phyloP scores from a whole-genome alignment of 1,284 basidiomycete species.

The Ceratobasidium papillatum region DNA sequence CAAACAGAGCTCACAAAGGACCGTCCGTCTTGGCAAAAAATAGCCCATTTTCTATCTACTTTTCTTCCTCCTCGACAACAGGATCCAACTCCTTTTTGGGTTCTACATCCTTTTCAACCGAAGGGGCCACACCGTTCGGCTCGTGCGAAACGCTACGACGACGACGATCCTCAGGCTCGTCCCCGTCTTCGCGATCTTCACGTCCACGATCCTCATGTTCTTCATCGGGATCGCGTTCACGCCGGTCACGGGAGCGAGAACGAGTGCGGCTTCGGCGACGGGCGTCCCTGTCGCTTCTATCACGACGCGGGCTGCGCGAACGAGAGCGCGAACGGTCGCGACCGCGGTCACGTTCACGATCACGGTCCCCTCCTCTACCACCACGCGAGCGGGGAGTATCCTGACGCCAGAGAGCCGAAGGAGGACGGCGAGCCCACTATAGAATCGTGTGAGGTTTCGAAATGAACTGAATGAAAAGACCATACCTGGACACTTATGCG shows the following conservation, averaged over 20 bases:
- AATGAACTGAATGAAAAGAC: slow-evolving; percentile 30
- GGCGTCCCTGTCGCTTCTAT: slow-evolving; percentile 50
- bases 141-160: slow-evolving; percentile 26
- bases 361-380: slow-evolving; percentile 48
- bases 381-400: slow-evolving; percentile 60
- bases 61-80: slow-evolving; percentile 60
- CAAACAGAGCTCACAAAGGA: slow-evolving; percentile 25
- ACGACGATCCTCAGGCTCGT: slow-evolving; percentile 48
- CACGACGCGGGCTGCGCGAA: slow-evolving; percentile 56
- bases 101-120: slow-evolving; percentile 60
- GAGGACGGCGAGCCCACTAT: slow-evolving; percentile 91
- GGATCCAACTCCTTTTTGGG: slow-evolving; percentile 61
- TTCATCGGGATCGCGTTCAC: slow-evolving; percentile 53
- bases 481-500: slow-evolving; percentile 82
- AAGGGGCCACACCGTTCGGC: slow-evolving; percentile 51
- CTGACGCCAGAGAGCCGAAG: slow-evolving; percentile 85
- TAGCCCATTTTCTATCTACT: slow-evolving; percentile 47
- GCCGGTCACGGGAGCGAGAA: slow-evolving; percentile 46
- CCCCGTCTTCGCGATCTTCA: slow-evolving; percentile 45
- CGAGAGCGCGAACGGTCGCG: slow-evolving; percentile 51
- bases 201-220: slow-evolving; percentile 49
- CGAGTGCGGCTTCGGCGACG: slow-evolving; percentile 42
- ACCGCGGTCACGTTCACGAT: slow-evolving; percentile 55
- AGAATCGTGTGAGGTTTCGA: slow-evolving; percentile 9
- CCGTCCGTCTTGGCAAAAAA: background rate